phyloP scores from a whole-genome alignment of 2,329 filamentous ascomycete species.

The Penicillium sp. region DNA sequence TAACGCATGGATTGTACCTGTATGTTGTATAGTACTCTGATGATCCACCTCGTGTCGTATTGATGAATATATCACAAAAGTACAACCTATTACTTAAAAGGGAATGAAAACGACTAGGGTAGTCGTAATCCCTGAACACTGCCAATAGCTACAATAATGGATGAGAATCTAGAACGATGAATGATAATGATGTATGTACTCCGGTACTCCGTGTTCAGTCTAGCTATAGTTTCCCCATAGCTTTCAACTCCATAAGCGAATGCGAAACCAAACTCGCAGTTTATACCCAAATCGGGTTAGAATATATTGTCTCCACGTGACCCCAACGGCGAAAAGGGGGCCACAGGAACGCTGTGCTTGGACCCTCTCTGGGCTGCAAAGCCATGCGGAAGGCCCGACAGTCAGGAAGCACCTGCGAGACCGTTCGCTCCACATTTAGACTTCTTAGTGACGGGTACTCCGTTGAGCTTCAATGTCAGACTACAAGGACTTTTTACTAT shows the following conservation, averaged over 20 bases:
- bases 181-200: neutral
- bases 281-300: neutral
- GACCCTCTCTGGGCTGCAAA: slow-evolving; percentile 24
- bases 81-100: neutral
- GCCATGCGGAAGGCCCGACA: slow-evolving; percentile 32
- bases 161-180: neutral
- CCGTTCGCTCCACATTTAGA: slow-evolving; percentile 34
- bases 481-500: neutral
- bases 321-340: slow-evolving; percentile 4
- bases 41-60: neutral
- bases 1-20: neutral
- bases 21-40: neutral
- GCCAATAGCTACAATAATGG: neutral
- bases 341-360: slow-evolving; percentile 14
- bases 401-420: slow-evolving; percentile 37
- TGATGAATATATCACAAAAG: neutral
- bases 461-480: neutral
- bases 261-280: neutral
- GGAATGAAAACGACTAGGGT: neutral
- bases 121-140: neutral
- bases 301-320: slow-evolving; percentile 15
- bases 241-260: neutral
- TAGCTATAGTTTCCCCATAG: neutral
- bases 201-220: neutral
- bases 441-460: slow-evolving; percentile 1